Evolutionary conservation across 345 rosid genomes (phyloP).

Genomic region (Corchorus olitorius): DNA sequence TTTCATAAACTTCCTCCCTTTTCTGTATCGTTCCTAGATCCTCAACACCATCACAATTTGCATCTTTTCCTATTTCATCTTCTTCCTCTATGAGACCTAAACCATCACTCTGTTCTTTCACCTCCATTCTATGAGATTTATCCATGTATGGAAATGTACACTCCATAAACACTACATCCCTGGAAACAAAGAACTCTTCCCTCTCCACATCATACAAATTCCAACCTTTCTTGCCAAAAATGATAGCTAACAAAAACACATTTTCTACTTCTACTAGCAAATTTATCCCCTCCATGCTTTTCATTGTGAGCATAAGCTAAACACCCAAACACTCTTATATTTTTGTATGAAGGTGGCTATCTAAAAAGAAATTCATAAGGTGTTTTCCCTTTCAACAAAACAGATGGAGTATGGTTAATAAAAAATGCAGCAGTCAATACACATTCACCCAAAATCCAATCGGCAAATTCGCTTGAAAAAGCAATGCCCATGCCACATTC

Average conservation of each 20-base stretch:
- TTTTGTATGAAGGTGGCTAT: neutral
- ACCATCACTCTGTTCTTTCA: neutral
- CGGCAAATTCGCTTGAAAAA: too few relatives aligned
- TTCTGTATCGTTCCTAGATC: too few relatives aligned
- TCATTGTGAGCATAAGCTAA: neutral
- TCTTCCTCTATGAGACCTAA: neutral
- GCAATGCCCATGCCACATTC: too few relatives aligned
- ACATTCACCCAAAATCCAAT: too few relatives aligned
- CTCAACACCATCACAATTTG: too few relatives aligned
- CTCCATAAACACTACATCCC: neutral
- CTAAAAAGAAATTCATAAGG: neutral
- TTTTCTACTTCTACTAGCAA: neutral
- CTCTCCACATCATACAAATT: neutral
- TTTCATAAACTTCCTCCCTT: too few relatives aligned
- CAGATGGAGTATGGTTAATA: neutral
- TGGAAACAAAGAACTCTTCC: neutral
- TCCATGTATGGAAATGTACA: neutral
- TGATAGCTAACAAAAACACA: slow-evolving; percentile 2
- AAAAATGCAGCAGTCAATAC: neutral
- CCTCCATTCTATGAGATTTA: neutral
- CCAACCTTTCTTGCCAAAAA: neutral
- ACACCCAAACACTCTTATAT: neutral
- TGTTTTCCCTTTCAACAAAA: neutral
- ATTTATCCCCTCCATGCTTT: neutral
- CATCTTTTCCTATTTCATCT: neutral